phyloP scores from a whole-genome alignment of 257 asterid species.

The Solanum pinnatisectum region DNA sequence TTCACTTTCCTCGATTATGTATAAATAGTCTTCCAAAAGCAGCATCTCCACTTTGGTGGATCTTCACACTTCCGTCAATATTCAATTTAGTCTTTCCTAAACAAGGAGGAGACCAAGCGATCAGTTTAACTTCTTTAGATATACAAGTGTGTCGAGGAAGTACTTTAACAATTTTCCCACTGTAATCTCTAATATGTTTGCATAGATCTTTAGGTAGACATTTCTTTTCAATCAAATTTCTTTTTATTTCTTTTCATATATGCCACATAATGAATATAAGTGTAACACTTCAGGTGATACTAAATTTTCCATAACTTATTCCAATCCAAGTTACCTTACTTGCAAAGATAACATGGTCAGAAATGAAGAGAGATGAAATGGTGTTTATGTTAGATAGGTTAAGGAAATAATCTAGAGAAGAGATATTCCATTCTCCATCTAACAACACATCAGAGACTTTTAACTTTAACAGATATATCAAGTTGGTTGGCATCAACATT shows the following conservation, averaged over 20 bases:
- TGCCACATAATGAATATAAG: neutral
- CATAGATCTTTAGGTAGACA: neutral
- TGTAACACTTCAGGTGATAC: neutral
- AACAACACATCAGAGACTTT: neutral
- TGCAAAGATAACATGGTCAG: neutral
- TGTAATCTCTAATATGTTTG: neutral
- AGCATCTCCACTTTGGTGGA: neutral
- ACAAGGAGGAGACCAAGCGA: neutral
- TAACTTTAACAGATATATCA: neutral
- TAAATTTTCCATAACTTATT: neutral
- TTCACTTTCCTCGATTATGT: neutral
- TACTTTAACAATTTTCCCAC: neutral
- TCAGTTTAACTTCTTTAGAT: neutral
- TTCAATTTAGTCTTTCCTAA: neutral
- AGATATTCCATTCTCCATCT: neutral
- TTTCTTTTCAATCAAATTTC: neutral
- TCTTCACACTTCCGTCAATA: neutral
- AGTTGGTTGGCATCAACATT: neutral
- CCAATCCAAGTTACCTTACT: neutral
- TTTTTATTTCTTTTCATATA: neutral
- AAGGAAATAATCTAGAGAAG: neutral
- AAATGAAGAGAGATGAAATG: neutral
- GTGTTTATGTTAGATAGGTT: neutral
- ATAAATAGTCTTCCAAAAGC: neutral
- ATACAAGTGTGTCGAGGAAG: neutral